These are phyloP conservation scores for Yamadazyma atlantica DNA, from an alignment of 1,139 yeast genomes.

Conservation along the genomic window DNA sequence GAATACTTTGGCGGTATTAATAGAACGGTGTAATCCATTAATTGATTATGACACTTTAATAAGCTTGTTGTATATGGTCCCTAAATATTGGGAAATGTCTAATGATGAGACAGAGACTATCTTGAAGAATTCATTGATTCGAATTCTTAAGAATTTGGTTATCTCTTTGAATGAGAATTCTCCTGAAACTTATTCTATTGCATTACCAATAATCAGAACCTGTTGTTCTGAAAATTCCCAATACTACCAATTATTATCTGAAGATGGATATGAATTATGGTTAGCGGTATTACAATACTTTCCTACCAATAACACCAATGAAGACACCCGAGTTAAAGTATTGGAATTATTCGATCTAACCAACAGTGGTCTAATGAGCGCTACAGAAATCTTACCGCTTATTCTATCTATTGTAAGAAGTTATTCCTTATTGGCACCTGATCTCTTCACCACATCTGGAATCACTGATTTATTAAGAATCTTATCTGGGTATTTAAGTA, in stretches of 20 bases:
- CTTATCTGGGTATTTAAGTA: constrained; percentile 55
- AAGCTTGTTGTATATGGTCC: constrained; percentile 60
- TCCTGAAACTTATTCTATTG: constrained; percentile 56
- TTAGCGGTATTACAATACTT: constrained; percentile 60
- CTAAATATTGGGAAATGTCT: constrained; percentile 70
- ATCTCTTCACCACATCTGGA: constrained; percentile 36
- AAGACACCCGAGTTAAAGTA: constrained; percentile 18
- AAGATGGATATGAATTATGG: constrained; percentile 92
- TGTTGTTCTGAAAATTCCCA: constrained; percentile 63
- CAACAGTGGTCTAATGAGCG: constrained; percentile 51
- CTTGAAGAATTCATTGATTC: constrained; percentile 66
- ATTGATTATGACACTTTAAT: constrained; percentile 51
- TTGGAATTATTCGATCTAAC: constrained; percentile 49
- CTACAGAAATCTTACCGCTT: constrained; percentile 76
- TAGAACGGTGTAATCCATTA: constrained; percentile 65
- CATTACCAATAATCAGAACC: constrained; percentile 65
- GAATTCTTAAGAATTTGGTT: constrained; percentile 66
- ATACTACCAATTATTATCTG: constrained; percentile 63
- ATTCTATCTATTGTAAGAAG: constrained; percentile 70
- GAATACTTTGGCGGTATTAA: constrained; percentile 61
- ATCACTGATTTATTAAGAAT: constrained; percentile 47
- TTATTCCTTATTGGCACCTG: constrained; percentile 61
- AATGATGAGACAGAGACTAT: constrained; percentile 59
- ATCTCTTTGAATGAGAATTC: constrained; percentile 66
- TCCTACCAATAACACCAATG: constrained; percentile 27